Evolutionary conservation across 2,329 filamentous ascomycete species (phyloP).

Genomic region (Sporothrix mexicana): DNA sequence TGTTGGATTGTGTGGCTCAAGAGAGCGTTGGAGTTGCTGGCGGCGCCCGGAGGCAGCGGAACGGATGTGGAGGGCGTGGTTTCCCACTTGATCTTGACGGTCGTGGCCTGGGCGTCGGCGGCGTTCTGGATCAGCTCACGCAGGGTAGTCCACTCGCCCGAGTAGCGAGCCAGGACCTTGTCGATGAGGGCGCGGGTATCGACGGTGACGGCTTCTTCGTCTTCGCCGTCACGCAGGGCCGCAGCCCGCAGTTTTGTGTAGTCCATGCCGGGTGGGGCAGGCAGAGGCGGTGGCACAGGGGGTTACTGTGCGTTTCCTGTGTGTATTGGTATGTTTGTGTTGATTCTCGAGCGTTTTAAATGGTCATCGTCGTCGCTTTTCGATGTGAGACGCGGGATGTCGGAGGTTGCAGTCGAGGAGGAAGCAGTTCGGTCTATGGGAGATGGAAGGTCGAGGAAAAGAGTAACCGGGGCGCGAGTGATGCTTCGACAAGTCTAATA

Average conservation of each 20-base stretch:
- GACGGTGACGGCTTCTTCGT: conserved; percentile 97
- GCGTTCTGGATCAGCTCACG: conserved; percentile 97
- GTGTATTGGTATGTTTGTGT: neutral
- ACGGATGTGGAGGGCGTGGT: conserved; percentile 82
- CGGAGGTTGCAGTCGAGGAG: neutral
- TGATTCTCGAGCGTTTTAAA: neutral
- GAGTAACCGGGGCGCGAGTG: neutral
- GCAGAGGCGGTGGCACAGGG: neutral
- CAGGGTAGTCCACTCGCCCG: conserved; percentile 88
- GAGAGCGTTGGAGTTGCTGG: conserved; percentile 44
- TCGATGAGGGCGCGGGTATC: conserved; percentile 97
- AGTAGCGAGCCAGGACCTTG: conserved; percentile 95
- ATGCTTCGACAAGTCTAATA: neutral
- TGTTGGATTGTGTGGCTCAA: conserved; percentile 84
- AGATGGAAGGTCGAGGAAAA: neutral
- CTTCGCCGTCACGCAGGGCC: conserved; percentile 82
- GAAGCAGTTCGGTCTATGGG: neutral
- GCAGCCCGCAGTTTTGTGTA: conserved; percentile 81
- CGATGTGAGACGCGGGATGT: conserved; percentile 24
- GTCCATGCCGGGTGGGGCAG: conserved; percentile 59
- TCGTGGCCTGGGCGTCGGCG: conserved; percentile 92
- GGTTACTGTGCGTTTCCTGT: neutral
- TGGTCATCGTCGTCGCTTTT: neutral
- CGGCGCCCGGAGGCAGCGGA: conserved; percentile 60
- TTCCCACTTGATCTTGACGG: conserved; percentile 90